Conservation (phyloP, 345 rosid genomes). For the Tarenaya hassleriana region DNA sequence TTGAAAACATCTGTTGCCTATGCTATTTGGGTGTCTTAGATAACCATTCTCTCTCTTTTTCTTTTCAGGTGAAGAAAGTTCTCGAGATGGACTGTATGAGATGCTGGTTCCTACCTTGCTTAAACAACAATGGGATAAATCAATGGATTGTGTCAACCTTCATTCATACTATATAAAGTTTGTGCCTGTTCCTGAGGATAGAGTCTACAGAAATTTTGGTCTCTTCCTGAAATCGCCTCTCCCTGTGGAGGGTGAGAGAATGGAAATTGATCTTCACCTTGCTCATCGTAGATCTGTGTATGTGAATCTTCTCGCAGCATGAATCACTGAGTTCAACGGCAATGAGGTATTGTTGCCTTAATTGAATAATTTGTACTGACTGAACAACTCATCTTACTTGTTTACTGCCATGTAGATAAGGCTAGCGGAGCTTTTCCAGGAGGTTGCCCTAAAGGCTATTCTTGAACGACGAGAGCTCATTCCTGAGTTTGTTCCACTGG, state of each 20-base stretch:
- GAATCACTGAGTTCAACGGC: conserved; percentile 33
- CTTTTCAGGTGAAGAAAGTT: conserved; percentile 43
- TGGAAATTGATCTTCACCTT: conserved; percentile 82
- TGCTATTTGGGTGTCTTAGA: conserved; percentile 11
- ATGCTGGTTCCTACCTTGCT: conserved; percentile 62
- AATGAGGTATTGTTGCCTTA: conserved; percentile 48
- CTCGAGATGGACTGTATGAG: conserved; percentile 64
- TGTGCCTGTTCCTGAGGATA: conserved; percentile 62
- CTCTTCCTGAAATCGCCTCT: conserved; percentile 72
- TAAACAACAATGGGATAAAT: conserved; percentile 49
- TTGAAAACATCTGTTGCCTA: conserved; percentile 10
- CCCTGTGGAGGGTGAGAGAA: conserved; percentile 66
- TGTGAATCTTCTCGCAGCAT: conserved; percentile 52
- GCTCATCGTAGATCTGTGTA: conserved; percentile 67
- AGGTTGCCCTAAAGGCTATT: conserved; percentile 66
- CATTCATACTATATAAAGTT: conserved; percentile 54
- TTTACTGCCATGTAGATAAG: conserved; percentile 42
- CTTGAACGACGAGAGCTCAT: conserved; percentile 54
- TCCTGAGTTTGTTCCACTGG: conserved; percentile 48
- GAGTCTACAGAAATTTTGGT: conserved; percentile 65
- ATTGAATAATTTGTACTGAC: not conserved
- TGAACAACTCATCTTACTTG: conserved; percentile 16
- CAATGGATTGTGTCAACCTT: conserved; percentile 34
- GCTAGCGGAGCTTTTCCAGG: conserved; percentile 64
- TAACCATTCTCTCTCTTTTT: conserved; percentile 16